These are phyloP conservation scores for Plectosphaerella plurivora DNA, from an alignment of 2,329 filamentous ascomycete genomes.

Conservation along the genomic window DNA sequence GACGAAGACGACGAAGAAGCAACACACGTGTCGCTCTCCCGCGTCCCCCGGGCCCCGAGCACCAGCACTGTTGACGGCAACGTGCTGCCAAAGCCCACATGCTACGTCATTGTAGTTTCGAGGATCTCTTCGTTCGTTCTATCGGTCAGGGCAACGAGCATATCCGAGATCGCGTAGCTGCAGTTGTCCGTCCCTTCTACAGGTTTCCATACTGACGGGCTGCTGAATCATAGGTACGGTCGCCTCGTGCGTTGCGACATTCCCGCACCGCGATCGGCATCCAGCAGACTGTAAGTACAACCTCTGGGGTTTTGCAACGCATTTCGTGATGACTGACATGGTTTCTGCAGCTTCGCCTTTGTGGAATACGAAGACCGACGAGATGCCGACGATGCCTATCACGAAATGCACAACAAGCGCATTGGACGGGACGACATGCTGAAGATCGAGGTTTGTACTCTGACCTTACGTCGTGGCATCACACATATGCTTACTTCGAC, in stretches of 20 bases:
- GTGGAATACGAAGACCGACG: conserved; percentile 98
- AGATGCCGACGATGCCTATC: conserved; percentile 97
- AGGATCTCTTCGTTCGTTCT: too few relatives aligned
- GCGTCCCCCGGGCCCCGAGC: conserved; percentile 19
- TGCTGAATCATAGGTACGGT: conserved; percentile 66
- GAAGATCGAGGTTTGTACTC: conserved; percentile 82
- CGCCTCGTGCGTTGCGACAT: conserved; percentile 98
- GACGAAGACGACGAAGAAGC: too few relatives aligned
- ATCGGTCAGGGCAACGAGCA: too few relatives aligned
- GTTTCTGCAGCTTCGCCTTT: conserved; percentile 72
- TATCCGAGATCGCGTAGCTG: not conserved
- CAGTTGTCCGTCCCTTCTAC: too few relatives aligned
- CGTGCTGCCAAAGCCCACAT: too few relatives aligned
- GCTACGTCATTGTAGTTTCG: too few relatives aligned
- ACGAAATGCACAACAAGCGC: conserved; percentile 99
- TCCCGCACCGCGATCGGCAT: conserved; percentile 88
- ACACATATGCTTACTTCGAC: conserved; percentile 1
- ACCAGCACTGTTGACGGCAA: too few relatives aligned
- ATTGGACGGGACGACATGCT: conserved; percentile 91
- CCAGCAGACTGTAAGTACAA: conserved; percentile 80
- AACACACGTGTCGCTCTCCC: conserved; percentile 22
- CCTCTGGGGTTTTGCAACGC: not conserved
- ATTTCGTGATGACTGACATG: not conserved
- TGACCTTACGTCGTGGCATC: not conserved
- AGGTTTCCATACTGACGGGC: not conserved